phyloP scores from a whole-genome alignment of 2,329 filamentous ascomycete species.

The Didymella glomerata region DNA sequence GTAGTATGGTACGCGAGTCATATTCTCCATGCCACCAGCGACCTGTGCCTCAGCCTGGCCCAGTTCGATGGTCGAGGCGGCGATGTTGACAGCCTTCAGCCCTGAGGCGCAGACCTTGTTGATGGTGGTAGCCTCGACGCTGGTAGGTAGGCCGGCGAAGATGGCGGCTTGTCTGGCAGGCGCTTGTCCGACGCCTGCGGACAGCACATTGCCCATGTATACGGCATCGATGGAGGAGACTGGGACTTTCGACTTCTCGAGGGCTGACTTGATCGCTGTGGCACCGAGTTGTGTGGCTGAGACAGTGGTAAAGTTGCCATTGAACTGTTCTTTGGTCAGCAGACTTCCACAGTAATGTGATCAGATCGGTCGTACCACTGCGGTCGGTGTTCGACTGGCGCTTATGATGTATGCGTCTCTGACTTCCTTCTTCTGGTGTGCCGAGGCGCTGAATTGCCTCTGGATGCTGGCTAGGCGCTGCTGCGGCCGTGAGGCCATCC shows the following conservation, averaged over 20 bases:
- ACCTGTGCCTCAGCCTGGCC: slow-evolving; percentile 88
- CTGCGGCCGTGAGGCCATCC: slow-evolving; percentile 49
- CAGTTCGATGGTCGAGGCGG: slow-evolving; percentile 93
- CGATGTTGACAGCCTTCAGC: slow-evolving; percentile 88
- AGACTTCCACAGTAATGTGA: not conserved
- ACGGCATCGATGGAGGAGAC: slow-evolving; percentile 84
- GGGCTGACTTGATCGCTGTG: slow-evolving; percentile 87
- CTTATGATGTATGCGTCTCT: slow-evolving; percentile 94
- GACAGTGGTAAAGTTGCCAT: slow-evolving; percentile 85
- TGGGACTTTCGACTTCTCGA: slow-evolving; percentile 86
- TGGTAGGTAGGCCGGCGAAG: slow-evolving; percentile 83
- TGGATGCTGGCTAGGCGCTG: slow-evolving; percentile 50
- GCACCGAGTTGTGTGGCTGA: slow-evolving; percentile 89
- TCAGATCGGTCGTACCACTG: slow-evolving; percentile 67
- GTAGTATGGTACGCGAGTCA: slow-evolving; percentile 94
- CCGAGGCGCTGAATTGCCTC: slow-evolving; percentile 49
- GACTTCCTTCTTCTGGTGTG: slow-evolving; percentile 66
- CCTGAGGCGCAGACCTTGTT: slow-evolving; percentile 99
- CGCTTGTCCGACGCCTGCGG: slow-evolving; percentile 83
- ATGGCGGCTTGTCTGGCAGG: slow-evolving; percentile 91
- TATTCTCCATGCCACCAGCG: slow-evolving; percentile 97
- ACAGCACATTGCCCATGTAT: slow-evolving; percentile 96
- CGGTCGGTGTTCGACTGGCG: slow-evolving; percentile 87
- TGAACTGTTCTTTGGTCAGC: slow-evolving; percentile 72
- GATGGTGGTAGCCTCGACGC: slow-evolving; percentile 87